A percentile compares a stretch with the other conserved stretches of the same genome.
Evolutionary conservation across 2,329 filamentous ascomycete genomes (phyloP).

Genomic region (Trichoderma polysporum): DNA sequence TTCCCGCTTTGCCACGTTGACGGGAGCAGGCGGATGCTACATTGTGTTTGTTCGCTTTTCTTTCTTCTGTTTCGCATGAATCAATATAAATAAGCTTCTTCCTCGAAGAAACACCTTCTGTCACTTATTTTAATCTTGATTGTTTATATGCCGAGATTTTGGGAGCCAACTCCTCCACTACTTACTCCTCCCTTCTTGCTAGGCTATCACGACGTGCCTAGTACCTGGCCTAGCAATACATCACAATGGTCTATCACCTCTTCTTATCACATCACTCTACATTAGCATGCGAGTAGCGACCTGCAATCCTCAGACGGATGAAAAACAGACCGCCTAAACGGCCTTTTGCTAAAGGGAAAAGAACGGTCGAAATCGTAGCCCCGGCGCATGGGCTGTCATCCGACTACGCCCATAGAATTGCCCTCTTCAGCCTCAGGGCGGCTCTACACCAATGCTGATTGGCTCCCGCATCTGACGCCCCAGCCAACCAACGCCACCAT

Average conservation of each 20-base stretch:
- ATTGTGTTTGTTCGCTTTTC: constrained; percentile 2
- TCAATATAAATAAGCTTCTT: background rate
- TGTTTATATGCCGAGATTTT: background rate
- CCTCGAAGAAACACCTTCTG: background rate
- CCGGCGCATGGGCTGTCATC: background rate
- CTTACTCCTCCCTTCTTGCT: background rate
- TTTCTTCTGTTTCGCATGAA: constrained; percentile 9
- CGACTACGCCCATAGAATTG: background rate
- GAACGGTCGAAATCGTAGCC: background rate
- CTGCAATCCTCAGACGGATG: background rate
- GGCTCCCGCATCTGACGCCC: constrained; percentile 5
- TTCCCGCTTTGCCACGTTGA: constrained; percentile 12
- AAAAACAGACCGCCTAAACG: constrained; percentile 1
- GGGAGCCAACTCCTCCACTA: background rate
- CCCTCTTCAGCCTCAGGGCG: constrained; percentile 23
- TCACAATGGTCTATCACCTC: background rate
- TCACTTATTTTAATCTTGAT: background rate
- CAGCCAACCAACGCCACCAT: constrained; percentile 17
- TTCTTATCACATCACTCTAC: constrained; percentile 14
- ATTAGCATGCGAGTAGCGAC: background rate
- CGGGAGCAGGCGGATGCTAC: constrained; percentile 15
- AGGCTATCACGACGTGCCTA: background rate
- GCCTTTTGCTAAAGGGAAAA: background rate
- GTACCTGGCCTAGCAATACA: background rate
- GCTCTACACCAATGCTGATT: constrained; percentile 23